Evolutionary conservation across 2,329 filamentous ascomycete genomes (phyloP).

Genomic region (Alternaria postmessia): DNA sequence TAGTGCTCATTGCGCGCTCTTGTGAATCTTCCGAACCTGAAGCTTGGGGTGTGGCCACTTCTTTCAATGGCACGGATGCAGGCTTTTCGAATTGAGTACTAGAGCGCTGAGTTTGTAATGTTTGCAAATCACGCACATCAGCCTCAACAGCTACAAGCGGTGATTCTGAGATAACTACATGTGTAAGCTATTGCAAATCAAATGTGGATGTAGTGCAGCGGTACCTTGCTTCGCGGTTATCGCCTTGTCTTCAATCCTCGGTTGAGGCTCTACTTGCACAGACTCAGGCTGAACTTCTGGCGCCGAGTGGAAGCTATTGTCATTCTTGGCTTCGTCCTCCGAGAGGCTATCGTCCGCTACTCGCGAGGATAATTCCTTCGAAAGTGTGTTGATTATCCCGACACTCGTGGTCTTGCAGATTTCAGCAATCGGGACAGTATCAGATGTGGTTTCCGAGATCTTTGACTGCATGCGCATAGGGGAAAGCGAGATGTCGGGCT

Average conservation of each 20-base stretch:
- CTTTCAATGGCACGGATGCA: background rate
- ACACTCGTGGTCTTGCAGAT: background rate
- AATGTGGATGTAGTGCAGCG: background rate
- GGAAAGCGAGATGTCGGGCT: background rate
- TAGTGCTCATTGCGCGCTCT: background rate
- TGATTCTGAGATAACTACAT: background rate
- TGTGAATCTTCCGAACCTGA: background rate
- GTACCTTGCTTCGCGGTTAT: conserved; percentile 14
- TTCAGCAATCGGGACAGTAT: background rate
- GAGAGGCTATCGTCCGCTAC: conserved; percentile 17
- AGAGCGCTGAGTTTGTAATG: background rate
- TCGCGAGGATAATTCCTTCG: background rate
- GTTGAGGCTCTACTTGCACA: conserved; percentile 8
- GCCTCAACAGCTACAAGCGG: background rate
- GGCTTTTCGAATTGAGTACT: background rate
- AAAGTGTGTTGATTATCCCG: background rate
- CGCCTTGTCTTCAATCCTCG: background rate
- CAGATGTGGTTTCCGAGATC: background rate
- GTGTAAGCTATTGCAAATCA: background rate
- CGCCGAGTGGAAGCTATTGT: conserved; percentile 35
- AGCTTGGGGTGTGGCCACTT: background rate
- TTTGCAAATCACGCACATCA: background rate
- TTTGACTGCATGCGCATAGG: background rate
- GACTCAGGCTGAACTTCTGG: conserved; percentile 28
- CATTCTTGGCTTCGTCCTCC: conserved; percentile 36